A percentile compares a stretch with the other conserved stretches of the same genome.
Conservation (phyloP, 1,284 basidiomycete genomes). For the Erythrobasidium hasegawianum region DNA sequence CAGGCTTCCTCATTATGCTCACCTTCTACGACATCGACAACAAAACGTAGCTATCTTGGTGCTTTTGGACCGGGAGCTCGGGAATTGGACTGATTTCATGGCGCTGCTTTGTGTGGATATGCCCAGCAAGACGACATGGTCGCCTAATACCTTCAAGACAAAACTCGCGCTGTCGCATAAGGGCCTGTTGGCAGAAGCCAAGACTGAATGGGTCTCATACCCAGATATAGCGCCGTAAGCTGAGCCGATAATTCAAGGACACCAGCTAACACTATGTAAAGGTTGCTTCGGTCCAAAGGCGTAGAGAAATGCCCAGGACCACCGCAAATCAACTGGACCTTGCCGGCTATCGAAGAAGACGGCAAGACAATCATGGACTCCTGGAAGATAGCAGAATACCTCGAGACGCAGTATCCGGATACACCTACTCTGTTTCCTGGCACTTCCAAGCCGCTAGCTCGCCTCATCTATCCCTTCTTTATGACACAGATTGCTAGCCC, state of each 20-base stretch:
- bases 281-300: conserved; percentile 21
- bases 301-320: conserved; percentile 12
- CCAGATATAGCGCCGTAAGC: conserved; percentile 9
- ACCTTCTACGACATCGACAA: conserved; percentile 27
- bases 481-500: background rate
- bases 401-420: conserved; percentile 23
- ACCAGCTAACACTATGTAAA: no score
- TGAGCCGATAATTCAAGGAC: background rate
- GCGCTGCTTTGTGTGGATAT: background rate
- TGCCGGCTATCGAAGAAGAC: conserved; percentile 25
- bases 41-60: background rate
- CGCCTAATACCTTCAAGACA: conserved; percentile 23
- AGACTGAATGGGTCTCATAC: background rate
- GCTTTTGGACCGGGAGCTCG: no score
- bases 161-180: conserved; percentile 13
- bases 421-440: conserved; percentile 15
- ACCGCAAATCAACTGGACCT: conserved; percentile 6
- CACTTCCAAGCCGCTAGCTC: conserved; percentile 2
- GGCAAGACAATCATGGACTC: conserved; percentile 32
- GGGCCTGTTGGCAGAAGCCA: conserved; percentile 12
- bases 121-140: conserved; percentile 12
- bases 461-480: background rate
- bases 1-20: background rate
- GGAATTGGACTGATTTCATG: no score
- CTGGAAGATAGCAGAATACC: conserved; percentile 17